Evolutionary conservation across 2,329 filamentous ascomycete species (phyloP).

Genomic region (Rutstroemia sydowiana): DNA sequence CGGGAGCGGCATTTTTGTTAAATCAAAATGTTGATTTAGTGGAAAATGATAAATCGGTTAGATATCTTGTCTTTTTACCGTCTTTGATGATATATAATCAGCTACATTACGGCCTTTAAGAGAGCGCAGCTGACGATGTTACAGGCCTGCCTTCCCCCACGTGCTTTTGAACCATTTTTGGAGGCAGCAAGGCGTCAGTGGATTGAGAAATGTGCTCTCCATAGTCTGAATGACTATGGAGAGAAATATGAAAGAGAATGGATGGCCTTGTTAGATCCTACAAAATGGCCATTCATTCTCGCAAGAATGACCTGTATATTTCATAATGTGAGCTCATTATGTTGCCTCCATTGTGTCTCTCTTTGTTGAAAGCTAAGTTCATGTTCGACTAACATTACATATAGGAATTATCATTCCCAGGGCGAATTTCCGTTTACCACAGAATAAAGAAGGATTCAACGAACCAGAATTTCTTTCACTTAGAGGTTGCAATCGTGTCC

Average conservation of each 20-base stretch:
- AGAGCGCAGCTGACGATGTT: conserved; percentile 13
- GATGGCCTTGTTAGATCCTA: conserved; percentile 60
- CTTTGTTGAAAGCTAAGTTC: no score
- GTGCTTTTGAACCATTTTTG: conserved; percentile 73
- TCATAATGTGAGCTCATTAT: no score
- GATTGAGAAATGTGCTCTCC: conserved; percentile 62
- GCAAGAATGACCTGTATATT: conserved; percentile 52
- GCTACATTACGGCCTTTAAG: not conserved
- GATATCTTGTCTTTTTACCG: conserved; percentile 20
- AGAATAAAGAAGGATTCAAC: conserved; percentile 45
- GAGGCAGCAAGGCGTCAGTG: conserved; percentile 77
- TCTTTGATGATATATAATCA: not conserved
- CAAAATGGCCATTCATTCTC: conserved; percentile 65
- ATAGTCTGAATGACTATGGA: no score
- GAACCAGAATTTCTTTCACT: no score
- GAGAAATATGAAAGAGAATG: conserved; percentile 61
- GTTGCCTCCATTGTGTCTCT: no score
- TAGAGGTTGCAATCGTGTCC: conserved; percentile 62
- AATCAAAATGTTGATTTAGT: conserved; percentile 72
- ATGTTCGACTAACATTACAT: not conserved
- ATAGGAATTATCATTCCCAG: conserved; percentile 72
- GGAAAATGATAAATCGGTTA: conserved; percentile 66
- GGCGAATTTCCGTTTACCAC: conserved; percentile 77
- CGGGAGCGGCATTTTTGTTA: conserved; percentile 45
- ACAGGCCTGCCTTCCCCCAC: conserved; percentile 79